A percentile compares a stretch with the other conserved stretches of the same genome.
These are phyloP conservation scores for Candida coquimbonensis DNA, from an alignment of 805 yeast genomes.

Conservation along the genomic window DNA sequence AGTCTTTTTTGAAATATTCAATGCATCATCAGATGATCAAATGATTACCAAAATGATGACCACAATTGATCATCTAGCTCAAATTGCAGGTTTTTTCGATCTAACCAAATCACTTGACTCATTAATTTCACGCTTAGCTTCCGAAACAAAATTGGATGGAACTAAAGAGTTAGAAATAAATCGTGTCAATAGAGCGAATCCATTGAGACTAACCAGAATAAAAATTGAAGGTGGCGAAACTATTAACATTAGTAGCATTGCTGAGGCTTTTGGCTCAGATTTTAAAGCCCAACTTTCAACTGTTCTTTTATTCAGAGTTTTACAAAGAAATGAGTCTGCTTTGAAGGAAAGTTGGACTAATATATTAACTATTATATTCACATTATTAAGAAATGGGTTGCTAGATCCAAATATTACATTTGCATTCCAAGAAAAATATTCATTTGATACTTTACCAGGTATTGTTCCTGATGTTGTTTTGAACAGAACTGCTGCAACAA, in stretches of 20 bases:
- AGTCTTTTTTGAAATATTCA: slow-evolving; percentile 70
- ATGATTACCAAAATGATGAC: slow-evolving; percentile 82
- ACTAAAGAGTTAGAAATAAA: slow-evolving; percentile 6
- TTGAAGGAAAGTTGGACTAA: slow-evolving; percentile 48
- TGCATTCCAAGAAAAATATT: slow-evolving; percentile 53
- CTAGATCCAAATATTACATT: slow-evolving; percentile 58
- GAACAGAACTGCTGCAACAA: slow-evolving; percentile 54
- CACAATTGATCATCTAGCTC: slow-evolving; percentile 79
- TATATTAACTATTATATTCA: slow-evolving; percentile 51
- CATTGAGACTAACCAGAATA: slow-evolving; percentile 18
- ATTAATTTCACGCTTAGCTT: slow-evolving; percentile 59
- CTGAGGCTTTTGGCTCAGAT: slow-evolving; percentile 82
- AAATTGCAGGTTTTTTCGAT: slow-evolving; percentile 60
- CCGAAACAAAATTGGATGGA: slow-evolving; percentile 58
- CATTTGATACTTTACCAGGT: slow-evolving; percentile 46
- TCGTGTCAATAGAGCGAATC: slow-evolving; percentile 2
- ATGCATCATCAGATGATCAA: slow-evolving; percentile 86
- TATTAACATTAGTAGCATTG: slow-evolving; percentile 69
- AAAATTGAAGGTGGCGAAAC: slow-evolving; percentile 23
- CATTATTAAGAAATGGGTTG: slow-evolving; percentile 66
- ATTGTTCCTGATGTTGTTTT: slow-evolving; percentile 64
- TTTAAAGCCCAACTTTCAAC: slow-evolving; percentile 88
- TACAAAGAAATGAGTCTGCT: slow-evolving; percentile 48
- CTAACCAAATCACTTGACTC: slow-evolving; percentile 53
- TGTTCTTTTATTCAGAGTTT: slow-evolving; percentile 75